Evolutionary conservation across 2,329 filamentous ascomycete species (phyloP), one percentile per base, ranked within the genome.

Genomic region (Aspergillus tanneri): DNA sequence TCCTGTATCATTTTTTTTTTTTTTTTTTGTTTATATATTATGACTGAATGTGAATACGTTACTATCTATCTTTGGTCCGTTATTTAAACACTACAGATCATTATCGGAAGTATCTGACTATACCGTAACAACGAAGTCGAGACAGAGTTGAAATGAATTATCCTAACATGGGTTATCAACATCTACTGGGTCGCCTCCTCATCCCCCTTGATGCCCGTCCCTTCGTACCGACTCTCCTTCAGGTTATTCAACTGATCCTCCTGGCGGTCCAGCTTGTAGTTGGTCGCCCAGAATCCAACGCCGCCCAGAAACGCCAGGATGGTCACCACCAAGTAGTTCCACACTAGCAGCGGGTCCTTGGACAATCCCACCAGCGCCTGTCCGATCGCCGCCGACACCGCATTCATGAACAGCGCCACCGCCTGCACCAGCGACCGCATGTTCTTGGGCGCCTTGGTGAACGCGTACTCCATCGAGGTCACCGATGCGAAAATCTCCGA

Each of bases 391-490:
- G 83, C 77, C 1, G 83, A 82, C 56, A 90, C 76, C 48, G 86
- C 86, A 23, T 77, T 84, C 77, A 82, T 88, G 73, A 87, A 84
- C 30, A 89, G 76, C 62, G 84, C 84, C 59, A 90, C 75, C 16
- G 81, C 80, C 68, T 73, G 77, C 10, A 91, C 85, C n/a, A 90
- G 76, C 1, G 84, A 87, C 56, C 86, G 84, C 87, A 91, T 91
- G 73, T 89, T 90, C 61, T 80, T 82, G 21, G 87, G 87, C 0
- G 86, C 86, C 70, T 89, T 88, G 65, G 84, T 85, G 73, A 84
- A 90, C 25, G 87, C 87, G 55, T 88, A 89, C 65, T 90, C 87
- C 55, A 87, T 81, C 1, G 83, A 83, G 3, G 80, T 83, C 49
- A 83, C 76, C 9, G 74, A 79, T 2, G 78, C 75, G 54, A 82